Evolutionary conservation across 768 basidiomycete genomes (phyloP).

Genomic region (Mycena belliarum): DNA sequence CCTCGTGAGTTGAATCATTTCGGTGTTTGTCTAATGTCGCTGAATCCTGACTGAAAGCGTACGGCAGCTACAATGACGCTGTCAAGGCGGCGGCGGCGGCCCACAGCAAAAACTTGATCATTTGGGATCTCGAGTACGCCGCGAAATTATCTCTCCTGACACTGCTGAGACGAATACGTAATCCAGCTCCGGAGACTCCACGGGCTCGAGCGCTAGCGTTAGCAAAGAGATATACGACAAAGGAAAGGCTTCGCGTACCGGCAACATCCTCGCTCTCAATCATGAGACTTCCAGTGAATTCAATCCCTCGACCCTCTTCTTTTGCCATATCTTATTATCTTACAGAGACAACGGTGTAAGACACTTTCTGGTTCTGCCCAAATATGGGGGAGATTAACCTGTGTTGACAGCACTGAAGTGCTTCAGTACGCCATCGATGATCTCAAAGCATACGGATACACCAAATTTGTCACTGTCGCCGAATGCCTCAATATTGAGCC

Average conservation of each 20-base stretch:
- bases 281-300: slow-evolving; percentile 40
- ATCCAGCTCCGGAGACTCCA: slow-evolving; percentile 40
- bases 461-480: slow-evolving; percentile 42
- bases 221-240: slow-evolving; percentile 34
- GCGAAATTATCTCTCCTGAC: neutral
- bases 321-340: neutral
- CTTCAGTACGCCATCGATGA: slow-evolving; percentile 39
- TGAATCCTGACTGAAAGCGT: slow-evolving; percentile 26
- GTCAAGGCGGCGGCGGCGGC: slow-evolving; percentile 27
- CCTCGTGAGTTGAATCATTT: slow-evolving; percentile 30
- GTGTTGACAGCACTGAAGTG: slow-evolving; percentile 31
- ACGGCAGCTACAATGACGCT: slow-evolving; percentile 37
- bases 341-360: slow-evolving; percentile 41
- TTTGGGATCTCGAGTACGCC: slow-evolving; percentile 38
- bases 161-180: neutral
- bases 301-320: too few relatives aligned
- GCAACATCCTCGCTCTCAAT: slow-evolving; percentile 39
- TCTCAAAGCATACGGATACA: slow-evolving; percentile 35
- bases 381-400: neutral
- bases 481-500: slow-evolving; percentile 37
- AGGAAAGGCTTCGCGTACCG: slow-evolving; percentile 31
- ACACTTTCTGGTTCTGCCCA: neutral
- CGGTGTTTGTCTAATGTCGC: neutral
- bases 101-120: slow-evolving; percentile 28
- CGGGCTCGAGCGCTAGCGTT: slow-evolving; percentile 28